These are phyloP conservation scores for Botrytis porri DNA, from an alignment of 2,329 filamentous ascomycete species.

Conservation along the genomic window DNA sequence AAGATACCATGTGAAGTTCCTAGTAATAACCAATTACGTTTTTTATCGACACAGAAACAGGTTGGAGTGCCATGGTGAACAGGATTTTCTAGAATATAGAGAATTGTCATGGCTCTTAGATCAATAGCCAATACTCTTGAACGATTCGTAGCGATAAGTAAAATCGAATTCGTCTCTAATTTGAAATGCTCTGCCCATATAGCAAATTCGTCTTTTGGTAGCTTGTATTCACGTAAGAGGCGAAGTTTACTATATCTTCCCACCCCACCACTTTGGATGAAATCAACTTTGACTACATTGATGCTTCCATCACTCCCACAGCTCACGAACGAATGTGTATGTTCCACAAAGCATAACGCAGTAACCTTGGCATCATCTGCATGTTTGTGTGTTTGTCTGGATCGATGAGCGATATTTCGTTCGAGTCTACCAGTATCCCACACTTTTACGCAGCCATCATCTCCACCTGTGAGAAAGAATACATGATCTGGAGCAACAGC, in stretches of 20 bases:
- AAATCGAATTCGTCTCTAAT: conserved; percentile 73
- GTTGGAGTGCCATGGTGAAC: conserved; percentile 89
- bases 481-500: conserved; percentile 82
- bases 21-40: conserved; percentile 84
- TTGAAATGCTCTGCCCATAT: conserved; percentile 93
- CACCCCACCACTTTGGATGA: conserved; percentile 53
- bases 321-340: conserved; percentile 89
- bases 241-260: conserved; percentile 76
- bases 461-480: conserved; percentile 92
- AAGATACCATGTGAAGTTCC: conserved; percentile 92
- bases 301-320: conserved; percentile 88
- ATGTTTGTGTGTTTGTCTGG: conserved; percentile 81
- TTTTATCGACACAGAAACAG: conserved; percentile 83
- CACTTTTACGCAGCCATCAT: conserved; percentile 85
- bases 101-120: conserved; percentile 76
- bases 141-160: conserved; percentile 81
- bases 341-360: conserved; percentile 85
- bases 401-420: conserved; percentile 83
- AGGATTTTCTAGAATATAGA: conserved; percentile 81
- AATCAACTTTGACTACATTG: conserved; percentile 73
- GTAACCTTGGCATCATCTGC: conserved; percentile 68
- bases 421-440: conserved; percentile 92
- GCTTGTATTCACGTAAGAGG: conserved; percentile 74
- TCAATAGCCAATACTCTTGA: conserved; percentile 83
- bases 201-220: conserved; percentile 71